A percentile compares a stretch with the other conserved stretches of the same genome.
These are phyloP conservation scores for Trametes maxima DNA, from an alignment of 768 basidiomycete species.

Conservation along the genomic window DNA sequence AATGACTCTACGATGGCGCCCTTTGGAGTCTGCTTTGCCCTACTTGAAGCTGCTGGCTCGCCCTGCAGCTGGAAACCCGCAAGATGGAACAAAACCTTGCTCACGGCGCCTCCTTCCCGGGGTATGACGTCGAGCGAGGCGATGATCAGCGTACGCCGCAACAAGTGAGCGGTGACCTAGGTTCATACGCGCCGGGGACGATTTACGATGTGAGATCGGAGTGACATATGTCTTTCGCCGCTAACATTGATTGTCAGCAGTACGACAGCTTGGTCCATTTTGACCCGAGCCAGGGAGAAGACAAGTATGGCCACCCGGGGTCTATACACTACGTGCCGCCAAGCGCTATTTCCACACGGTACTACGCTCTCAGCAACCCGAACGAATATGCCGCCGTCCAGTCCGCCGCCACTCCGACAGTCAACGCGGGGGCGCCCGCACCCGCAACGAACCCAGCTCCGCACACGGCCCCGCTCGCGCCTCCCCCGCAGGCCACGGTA, in stretches of 20 bases:
- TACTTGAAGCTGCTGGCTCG: background rate
- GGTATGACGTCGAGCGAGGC: no score
- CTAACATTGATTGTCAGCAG: background rate
- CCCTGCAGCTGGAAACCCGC: background rate
- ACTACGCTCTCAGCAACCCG: slow-evolving; percentile 17
- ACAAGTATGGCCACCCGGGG: background rate
- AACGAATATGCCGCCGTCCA: slow-evolving; percentile 1
- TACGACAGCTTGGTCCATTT: background rate
- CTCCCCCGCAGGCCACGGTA: background rate
- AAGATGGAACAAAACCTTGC: no score
- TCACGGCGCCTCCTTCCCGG: no score
- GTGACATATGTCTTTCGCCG: background rate
- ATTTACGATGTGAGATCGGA: background rate
- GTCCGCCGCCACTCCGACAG: background rate
- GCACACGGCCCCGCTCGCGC: background rate
- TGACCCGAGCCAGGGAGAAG: background rate
- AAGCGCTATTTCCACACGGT: slow-evolving; percentile 11
- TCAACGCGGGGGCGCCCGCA: background rate
- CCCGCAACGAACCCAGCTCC: background rate
- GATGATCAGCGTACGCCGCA: no score
- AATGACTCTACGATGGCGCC: background rate
- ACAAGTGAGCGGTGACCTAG: no score
- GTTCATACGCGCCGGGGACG: no score
- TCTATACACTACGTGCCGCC: slow-evolving; percentile 14
- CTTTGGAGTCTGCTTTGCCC: background rate